Conservation (phyloP, 768 basidiomycete species). For the Butyriboletus loyo region DNA sequence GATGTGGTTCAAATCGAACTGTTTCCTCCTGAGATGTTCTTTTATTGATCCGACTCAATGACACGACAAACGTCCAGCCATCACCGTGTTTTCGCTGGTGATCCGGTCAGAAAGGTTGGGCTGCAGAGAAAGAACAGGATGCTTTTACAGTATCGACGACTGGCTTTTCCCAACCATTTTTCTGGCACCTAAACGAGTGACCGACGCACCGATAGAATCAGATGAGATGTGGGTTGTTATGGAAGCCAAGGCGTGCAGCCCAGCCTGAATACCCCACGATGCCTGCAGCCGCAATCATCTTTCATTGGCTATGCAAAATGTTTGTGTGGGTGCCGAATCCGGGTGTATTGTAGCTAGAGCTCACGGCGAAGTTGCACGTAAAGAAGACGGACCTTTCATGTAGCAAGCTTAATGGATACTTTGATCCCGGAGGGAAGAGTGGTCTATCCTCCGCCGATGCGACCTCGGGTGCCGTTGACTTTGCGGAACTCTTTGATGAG, state of each 20-base stretch:
- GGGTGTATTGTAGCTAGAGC: constrained; percentile 1
- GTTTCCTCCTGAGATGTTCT: constrained; percentile 68
- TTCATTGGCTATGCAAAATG: neutral
- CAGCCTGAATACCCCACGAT: neutral
- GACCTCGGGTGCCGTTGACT: constrained; percentile 11
- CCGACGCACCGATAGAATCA: neutral
- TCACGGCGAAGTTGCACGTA: neutral
- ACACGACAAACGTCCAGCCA: constrained; percentile 65
- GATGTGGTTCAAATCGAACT: constrained; percentile 71
- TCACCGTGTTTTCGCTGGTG: constrained; percentile 45
- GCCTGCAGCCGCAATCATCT: neutral
- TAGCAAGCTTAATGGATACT: constrained; percentile 76
- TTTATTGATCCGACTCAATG: constrained; percentile 63
- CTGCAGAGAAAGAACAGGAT: neutral
- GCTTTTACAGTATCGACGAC: constrained; percentile 65
- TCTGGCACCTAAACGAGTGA: constrained; percentile 63
- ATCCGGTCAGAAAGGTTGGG: constrained; percentile 6
- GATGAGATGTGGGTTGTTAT: neutral
- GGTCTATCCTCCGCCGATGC: constrained; percentile 43
- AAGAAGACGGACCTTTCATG: constrained; percentile 61
- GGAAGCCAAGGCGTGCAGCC: neutral
- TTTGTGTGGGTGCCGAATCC: neutral
- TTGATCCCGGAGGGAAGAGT: constrained; percentile 81
- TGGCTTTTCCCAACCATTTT: constrained; percentile 86
- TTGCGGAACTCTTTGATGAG: constrained; percentile 53